These are phyloP conservation scores for Colletotrichum chrysophilum DNA, from an alignment of 2,329 filamentous ascomycete genomes.

Conservation along the genomic window DNA sequence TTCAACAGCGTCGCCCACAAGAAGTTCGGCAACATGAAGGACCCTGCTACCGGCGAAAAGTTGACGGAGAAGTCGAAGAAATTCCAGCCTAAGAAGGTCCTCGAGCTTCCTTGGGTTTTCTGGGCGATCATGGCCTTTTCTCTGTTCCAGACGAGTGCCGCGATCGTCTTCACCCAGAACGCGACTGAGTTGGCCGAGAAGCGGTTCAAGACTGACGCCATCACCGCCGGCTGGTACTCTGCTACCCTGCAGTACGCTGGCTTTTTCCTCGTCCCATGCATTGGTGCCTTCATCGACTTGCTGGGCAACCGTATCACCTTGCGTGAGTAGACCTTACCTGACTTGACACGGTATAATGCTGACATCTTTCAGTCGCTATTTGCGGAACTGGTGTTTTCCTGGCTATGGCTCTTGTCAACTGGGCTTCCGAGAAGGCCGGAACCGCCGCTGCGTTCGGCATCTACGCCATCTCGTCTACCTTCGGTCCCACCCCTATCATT, in stretches of 20 bases:
- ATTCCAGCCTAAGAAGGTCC: conserved; percentile 59
- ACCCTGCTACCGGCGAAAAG: conserved; percentile 62
- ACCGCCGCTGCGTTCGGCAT: conserved; percentile 66
- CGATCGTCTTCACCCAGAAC: conserved; percentile 59
- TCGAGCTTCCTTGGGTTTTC: conserved; percentile 64
- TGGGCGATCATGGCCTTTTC: conserved; percentile 62
- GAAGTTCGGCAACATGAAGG: conserved; percentile 50
- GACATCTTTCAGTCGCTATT: conserved; percentile 32
- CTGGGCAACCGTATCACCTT: conserved; percentile 56
- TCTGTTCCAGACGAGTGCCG: conserved; percentile 62
- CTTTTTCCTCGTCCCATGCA: conserved; percentile 62
- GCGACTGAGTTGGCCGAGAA: conserved; percentile 66
- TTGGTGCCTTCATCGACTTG: conserved; percentile 63
- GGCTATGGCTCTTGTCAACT: conserved; percentile 60
- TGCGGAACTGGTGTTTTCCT: conserved; percentile 50
- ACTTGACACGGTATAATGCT: neutral
- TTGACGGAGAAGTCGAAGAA: conserved; percentile 65
- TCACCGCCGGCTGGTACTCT: conserved; percentile 66
- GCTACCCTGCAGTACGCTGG: conserved; percentile 57
- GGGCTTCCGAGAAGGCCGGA: conserved; percentile 50
- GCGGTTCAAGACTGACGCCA: conserved; percentile 58
- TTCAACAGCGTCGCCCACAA: conserved; percentile 58
- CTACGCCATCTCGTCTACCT: conserved; percentile 58
- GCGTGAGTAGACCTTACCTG: conserved; percentile 24
- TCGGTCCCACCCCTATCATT: conserved; percentile 65